Percentiles rank a stretch among this genome's conserved stretches.
phyloP scores from a whole-genome alignment of 805 yeast genomes.

The Candida chauliodis region DNA sequence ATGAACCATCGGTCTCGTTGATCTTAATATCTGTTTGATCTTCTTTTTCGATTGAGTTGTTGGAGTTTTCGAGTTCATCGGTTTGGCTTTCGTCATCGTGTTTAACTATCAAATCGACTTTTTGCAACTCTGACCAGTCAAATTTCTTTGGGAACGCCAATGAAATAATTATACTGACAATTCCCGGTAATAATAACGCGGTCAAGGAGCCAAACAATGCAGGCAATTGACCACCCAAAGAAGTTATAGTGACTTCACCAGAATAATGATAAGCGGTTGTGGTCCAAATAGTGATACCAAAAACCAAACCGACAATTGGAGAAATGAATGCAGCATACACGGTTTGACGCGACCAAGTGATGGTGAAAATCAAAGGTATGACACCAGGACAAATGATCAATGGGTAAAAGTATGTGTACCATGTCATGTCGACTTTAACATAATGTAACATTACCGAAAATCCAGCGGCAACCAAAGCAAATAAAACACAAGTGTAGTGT shows the following conservation, averaged over 20 bases:
- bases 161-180: slow-evolving; percentile 24
- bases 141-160: slow-evolving; percentile 23
- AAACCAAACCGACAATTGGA: slow-evolving; percentile 27
- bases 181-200: slow-evolving; percentile 30
- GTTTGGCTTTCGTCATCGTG: slow-evolving; percentile 4
- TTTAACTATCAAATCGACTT: slow-evolving; percentile 16
- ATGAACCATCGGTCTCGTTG: slow-evolving; percentile 7
- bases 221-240: slow-evolving; percentile 29
- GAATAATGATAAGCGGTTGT: slow-evolving; percentile 24
- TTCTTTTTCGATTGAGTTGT: slow-evolving; percentile 2
- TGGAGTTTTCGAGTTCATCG: background rate
- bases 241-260: slow-evolving; percentile 22
- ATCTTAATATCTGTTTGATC: background rate
- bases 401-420: slow-evolving; percentile 32
- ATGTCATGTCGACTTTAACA: slow-evolving; percentile 25
- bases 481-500: slow-evolving; percentile 38
- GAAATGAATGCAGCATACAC: slow-evolving; percentile 25
- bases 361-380: slow-evolving; percentile 30
- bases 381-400: slow-evolving; percentile 40
- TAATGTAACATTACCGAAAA: slow-evolving; percentile 35
- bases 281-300: slow-evolving; percentile 31
- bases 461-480: slow-evolving; percentile 34
- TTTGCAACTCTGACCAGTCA: slow-evolving; percentile 26
- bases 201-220: slow-evolving; percentile 32
- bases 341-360: slow-evolving; percentile 32